These are phyloP conservation scores for Rachicladosporium sp. DNA, from an alignment of 2,329 filamentous ascomycete species.

Conservation along the genomic window DNA sequence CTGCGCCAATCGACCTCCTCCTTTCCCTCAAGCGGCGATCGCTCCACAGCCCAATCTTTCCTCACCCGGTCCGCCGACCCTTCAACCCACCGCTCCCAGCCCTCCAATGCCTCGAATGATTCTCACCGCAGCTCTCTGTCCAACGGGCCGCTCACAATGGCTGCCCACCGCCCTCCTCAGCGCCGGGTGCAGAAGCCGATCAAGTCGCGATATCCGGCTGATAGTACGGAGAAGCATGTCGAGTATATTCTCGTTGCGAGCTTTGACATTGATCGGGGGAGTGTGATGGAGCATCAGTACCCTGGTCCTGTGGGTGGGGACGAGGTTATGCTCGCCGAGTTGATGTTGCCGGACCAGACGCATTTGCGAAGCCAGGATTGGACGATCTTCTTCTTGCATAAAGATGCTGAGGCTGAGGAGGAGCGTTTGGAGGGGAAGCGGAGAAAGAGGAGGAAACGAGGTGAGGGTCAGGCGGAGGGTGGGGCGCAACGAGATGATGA, in stretches of 20 bases:
- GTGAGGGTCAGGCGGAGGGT: conserved; percentile 38
- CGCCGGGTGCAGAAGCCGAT: conserved; percentile 13
- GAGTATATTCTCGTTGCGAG: conserved; percentile 96
- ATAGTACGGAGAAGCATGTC: conserved; percentile 68
- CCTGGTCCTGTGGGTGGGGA: conserved; percentile 90
- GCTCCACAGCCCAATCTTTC: too few relatives aligned
- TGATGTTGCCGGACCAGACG: conserved; percentile 96
- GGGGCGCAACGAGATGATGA: conserved; percentile 37
- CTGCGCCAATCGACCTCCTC: too few relatives aligned
- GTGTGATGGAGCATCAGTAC: conserved; percentile 97
- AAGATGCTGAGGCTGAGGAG: conserved; percentile 78
- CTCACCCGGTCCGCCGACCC: too few relatives aligned
- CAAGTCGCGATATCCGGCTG: conserved; percentile 37
- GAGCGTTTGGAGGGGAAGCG: conserved; percentile 46
- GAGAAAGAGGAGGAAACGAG: conserved; percentile 19
- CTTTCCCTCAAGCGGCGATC: too few relatives aligned
- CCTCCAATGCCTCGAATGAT: too few relatives aligned
- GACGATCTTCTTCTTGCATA: conserved; percentile 98
- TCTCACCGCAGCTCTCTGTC: too few relatives aligned
- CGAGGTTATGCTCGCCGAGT: conserved; percentile 93
- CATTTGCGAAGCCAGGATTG: conserved; percentile 92
- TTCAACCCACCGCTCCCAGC: too few relatives aligned
- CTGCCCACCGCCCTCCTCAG: too few relatives aligned
- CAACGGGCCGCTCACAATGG: too few relatives aligned
- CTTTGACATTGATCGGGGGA: conserved; percentile 91